Conservation (phyloP, 1,284 basidiomycete genomes). For the Apiotrichum porosum region DNA sequence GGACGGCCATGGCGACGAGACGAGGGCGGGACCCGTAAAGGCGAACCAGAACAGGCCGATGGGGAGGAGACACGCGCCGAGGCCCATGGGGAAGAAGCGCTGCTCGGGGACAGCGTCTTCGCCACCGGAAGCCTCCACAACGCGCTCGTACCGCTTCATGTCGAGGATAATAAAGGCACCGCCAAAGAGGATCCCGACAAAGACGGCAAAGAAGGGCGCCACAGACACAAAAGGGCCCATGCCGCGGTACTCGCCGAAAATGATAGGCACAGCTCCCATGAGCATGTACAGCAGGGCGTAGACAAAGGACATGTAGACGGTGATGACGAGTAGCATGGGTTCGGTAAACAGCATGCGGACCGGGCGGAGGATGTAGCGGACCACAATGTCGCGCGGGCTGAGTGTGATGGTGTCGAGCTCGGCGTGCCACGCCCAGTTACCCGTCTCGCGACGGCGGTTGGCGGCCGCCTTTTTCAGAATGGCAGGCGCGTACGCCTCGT, state of each 20-base stretch:
- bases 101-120: conserved; percentile 13
- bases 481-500: conserved; percentile 18
- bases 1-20: conserved; percentile 13
- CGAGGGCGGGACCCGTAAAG: conserved; percentile 23
- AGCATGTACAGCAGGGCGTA: conserved; percentile 28
- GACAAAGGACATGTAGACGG: conserved; percentile 24
- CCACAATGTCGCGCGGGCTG: conserved; percentile 14
- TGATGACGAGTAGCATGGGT: conserved; percentile 23
- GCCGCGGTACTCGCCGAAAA: conserved; percentile 22
- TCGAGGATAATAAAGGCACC: conserved; percentile 19
- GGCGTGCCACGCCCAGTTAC: conserved; percentile 17
- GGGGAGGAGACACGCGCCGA: conserved; percentile 13
- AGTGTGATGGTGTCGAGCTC: conserved; percentile 17
- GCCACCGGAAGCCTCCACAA: conserved; percentile 1
- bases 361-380: conserved; percentile 20
- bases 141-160: conserved; percentile 15
- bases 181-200: conserved; percentile 20
- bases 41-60: conserved; percentile 27
- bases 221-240: conserved; percentile 2
- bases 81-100: conserved; percentile 21
- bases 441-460: conserved; percentile 10
- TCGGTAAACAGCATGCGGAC: conserved; percentile 21
- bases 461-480: conserved; percentile 16
- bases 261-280: conserved; percentile 22
- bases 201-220: conserved; percentile 15